A percentile compares a stretch with the other conserved stretches of the same genome.
phyloP scores from a whole-genome alignment of 306 rosid species.

The Sesbania bispinosa region DNA sequence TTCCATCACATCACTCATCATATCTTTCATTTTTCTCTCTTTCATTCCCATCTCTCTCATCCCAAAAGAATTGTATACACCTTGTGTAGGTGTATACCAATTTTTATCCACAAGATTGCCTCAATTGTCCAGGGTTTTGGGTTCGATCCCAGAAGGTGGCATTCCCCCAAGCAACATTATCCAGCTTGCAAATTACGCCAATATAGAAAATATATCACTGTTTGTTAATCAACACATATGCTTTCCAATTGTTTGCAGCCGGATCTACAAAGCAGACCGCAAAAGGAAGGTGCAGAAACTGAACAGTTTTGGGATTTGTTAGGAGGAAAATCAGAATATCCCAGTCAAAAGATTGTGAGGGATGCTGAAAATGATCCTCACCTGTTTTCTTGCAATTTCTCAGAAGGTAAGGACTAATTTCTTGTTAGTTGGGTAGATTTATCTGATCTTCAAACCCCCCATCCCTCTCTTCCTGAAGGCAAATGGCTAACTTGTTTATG shows the following conservation, averaged over 20 bases:
- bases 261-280: constrained; percentile 69
- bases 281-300: constrained; percentile 81
- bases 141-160: neutral
- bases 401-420: constrained; percentile 50
- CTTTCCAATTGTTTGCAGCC: constrained; percentile 71
- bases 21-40: no score
- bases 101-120: no score
- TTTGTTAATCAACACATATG: constrained; percentile 25
- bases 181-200: neutral
- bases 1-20: no score
- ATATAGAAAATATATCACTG: neutral
- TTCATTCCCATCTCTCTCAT: no score
- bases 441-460: constrained; percentile 19
- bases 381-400: constrained; percentile 75
- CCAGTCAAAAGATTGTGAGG: constrained; percentile 76
- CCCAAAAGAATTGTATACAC: no score
- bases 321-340: constrained; percentile 76
- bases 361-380: constrained; percentile 73
- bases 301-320: constrained; percentile 91
- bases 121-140: constrained; percentile 15
- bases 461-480: constrained; percentile 11
- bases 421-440: constrained; percentile 20
- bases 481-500: constrained; percentile 38
- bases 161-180: constrained; percentile 12
- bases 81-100: no score